Percentiles rank a stretch among this genome's conserved stretches.
Conservation (phyloP, 2,329 filamentous ascomycete genomes). For the Xylaria digitata region DNA sequence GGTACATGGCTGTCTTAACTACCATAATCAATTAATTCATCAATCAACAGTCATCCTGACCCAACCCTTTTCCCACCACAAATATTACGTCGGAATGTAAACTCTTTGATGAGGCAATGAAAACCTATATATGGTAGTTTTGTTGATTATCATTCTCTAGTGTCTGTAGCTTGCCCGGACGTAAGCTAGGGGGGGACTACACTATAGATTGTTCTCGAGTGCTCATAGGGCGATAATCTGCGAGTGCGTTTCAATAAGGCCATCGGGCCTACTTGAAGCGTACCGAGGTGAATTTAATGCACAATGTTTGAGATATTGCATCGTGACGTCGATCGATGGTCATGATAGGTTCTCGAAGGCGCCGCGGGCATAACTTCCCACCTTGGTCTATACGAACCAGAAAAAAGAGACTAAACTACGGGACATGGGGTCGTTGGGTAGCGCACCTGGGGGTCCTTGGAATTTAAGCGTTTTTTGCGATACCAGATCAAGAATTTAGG, state of each 20-base stretch:
- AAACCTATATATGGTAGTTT: too few species aligned
- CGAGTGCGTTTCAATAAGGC: background rate
- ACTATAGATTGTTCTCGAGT: too few species aligned
- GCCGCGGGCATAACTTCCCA: constrained; percentile 19
- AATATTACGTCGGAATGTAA: too few species aligned
- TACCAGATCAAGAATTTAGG: constrained; percentile 29
- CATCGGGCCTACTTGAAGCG: background rate
- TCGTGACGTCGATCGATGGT: background rate
- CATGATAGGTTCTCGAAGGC: background rate
- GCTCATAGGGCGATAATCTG: background rate
- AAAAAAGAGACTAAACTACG: background rate
- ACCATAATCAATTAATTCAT: too few species aligned
- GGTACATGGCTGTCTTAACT: too few species aligned
- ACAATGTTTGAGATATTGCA: background rate
- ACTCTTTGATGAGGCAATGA: too few species aligned
- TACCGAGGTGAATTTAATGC: background rate
- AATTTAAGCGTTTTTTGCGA: constrained; percentile 21
- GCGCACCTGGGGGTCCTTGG: background rate
- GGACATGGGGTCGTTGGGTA: constrained; percentile 12
- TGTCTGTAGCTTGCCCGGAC: too few species aligned
- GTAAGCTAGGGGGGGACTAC: too few species aligned
- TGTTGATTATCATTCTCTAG: too few species aligned
- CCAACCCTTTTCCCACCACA: too few species aligned
- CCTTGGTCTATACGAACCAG: constrained; percentile 3
- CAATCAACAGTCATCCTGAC: too few species aligned